Evolutionary conservation across 768 basidiomycete genomes (phyloP), one percentile per base, ranked within the genome.

Genomic region (Phlebiopsis gigantea): DNA sequence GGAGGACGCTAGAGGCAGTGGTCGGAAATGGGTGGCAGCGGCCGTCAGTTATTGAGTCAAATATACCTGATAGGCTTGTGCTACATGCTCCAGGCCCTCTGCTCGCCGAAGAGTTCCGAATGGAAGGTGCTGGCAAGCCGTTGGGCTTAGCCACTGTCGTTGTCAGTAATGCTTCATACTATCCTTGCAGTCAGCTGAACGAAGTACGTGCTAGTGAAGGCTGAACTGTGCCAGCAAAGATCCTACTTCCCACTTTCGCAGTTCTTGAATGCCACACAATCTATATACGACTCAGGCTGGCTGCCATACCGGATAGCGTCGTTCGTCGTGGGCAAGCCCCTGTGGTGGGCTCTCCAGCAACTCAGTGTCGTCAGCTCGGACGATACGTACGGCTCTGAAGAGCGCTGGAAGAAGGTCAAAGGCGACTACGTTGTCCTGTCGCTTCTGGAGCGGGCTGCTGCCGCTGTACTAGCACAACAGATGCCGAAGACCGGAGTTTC

Each of bases 341-440:
- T 94, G 1, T 91, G 87, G 88, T 94, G 92, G 92, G 84, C 87
- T 2, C 78, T 94, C 56, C 84, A 87, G 59, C 89, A 90, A 60
- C 73, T 86, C n/a, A 86, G 83, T 24, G 71, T 93, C 3, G 81
- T 88, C 6, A 81, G 80, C 19, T 65, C 72, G 2, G 87, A 89
- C 46, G 86, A 87, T 1, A 47, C 56, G 19, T 63, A 60, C 9
- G 63, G 66, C 24, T 72, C 70, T 28, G 63, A 65, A 6, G 73
- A 77, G 53, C 69, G 73, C 55, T 83, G 82, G 86, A 73, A 79
- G 70, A 59, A 68, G 60, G 60, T 87, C 69, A 82, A 76, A 68
- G 90, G 89, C 8, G 83, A 87, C 43, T 89, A 90, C 65, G 86
- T 92, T 14, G 67, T 90, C 28, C 65, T 88, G 28, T 64, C 72